Base-by-base conservation (phyloP, 2,329 filamentous ascomycete species). In the Cladophialophora carrionii region DNA sequence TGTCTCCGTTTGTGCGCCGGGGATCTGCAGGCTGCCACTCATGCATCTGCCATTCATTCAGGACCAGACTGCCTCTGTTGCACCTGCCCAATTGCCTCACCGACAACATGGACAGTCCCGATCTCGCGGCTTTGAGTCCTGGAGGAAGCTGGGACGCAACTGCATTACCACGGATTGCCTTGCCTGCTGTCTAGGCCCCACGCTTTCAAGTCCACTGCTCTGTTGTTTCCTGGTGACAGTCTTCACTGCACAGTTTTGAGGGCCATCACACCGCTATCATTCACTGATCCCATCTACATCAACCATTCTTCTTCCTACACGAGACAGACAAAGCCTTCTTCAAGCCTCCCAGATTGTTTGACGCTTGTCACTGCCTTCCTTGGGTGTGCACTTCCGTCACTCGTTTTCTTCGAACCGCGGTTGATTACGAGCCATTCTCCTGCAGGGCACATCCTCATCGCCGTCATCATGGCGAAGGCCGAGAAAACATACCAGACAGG, bases 201-300 rank as follows among this genome's bases (percentile, higher is more conserved):
- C 34, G 37, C 37, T 43, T n/a, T 2, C 17, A 3, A 43, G 37
- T n/a, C 17, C 5, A n/a, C 17, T 43, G 37, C 37, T n/a, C 37
- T 20, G 57, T 41, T 51, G n/a, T 20, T 60, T 22, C 31, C 57
- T 60, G 48, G 48, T 20, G 46, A 17, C 52, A 48, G 49, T 34
- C 49, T 53, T 22, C 54, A 54, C 43, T 61, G 31, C 24, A n/a
- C 34, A 49, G 41, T 9, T n/a, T 22, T 55, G 46, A 58, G 37
- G 57, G 61, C 63, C 62, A 57, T 37, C 24, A 51, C 56, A 62
- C 61, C 43, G 51, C 48, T 57, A 64, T 67, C 55, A 61, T 61
- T 67, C 65, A 62, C 65, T 67, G 59, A 46, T 53, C 14, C 22
- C 52, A 56, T n/a, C 24, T 29, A 12, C 34, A 58, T 43, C 29